Conservation (phyloP, 805 yeast genomes). For the Saccharomycopsis schoenii region DNA sequence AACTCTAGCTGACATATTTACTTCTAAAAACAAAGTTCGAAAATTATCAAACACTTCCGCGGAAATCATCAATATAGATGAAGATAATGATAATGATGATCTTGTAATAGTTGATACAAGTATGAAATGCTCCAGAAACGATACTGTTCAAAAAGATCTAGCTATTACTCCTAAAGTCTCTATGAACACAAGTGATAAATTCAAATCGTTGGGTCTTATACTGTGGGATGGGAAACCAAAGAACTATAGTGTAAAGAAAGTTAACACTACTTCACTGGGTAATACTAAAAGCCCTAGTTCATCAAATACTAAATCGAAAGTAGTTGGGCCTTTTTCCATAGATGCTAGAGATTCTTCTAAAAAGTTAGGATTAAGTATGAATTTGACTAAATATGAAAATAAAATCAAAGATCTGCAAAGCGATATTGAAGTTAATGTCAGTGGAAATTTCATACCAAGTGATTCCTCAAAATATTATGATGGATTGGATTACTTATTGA, state of each 20-base stretch:
- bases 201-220: background rate
- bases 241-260: background rate
- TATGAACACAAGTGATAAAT: background rate
- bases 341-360: conserved; percentile 8
- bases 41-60: background rate
- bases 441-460: conserved; percentile 12
- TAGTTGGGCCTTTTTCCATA: background rate
- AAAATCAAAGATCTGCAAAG: background rate
- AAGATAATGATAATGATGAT: background rate
- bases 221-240: background rate
- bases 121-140: too few relatives aligned
- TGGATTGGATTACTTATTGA: conserved; percentile 14
- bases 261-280: background rate
- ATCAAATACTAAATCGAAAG: background rate
- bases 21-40: background rate
- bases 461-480: conserved; percentile 10
- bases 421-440: background rate
- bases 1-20: background rate
- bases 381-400: background rate
- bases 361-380: conserved; percentile 6
- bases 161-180: background rate
- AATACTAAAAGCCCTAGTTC: background rate
- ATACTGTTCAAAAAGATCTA: background rate
- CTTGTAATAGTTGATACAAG: background rate
- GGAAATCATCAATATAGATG: background rate